These are phyloP conservation scores for Aspergillus heteromorphus DNA, from an alignment of 495 filamentous ascomycete genomes.

Conservation along the genomic window DNA sequence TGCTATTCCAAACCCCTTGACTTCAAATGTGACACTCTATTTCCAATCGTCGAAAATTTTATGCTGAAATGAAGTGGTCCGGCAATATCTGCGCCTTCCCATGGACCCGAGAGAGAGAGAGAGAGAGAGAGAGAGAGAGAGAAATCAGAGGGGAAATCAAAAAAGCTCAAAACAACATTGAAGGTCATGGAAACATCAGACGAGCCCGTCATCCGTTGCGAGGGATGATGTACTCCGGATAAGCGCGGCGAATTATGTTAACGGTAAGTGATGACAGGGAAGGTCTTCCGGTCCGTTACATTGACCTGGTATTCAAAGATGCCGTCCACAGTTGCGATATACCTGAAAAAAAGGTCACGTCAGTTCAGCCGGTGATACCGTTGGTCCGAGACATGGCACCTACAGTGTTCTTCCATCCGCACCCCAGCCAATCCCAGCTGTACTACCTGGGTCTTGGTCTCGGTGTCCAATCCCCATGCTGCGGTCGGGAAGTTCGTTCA, in stretches of 20 bases:
- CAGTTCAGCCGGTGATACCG: no score
- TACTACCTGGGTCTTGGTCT: conserved; percentile 41
- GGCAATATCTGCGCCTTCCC: not conserved
- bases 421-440: conserved; percentile 67
- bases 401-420: conserved; percentile 64
- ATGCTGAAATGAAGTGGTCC: not conserved
- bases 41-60: not conserved
- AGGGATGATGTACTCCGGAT: not conserved
- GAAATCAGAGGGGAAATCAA: not conserved
- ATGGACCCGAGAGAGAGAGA: not conserved
- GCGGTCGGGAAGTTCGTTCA: conserved; percentile 40
- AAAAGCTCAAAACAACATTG: conserved; percentile 2
- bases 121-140: not conserved
- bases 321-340: conserved; percentile 66
- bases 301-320: conserved; percentile 71
- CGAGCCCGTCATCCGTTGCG: not conserved
- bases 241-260: conserved; percentile 18
- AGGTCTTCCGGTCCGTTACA: conserved; percentile 56
- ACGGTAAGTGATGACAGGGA: conserved; percentile 54
- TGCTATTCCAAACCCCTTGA: not conserved
- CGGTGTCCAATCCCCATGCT: conserved; percentile 25
- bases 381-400: conserved; percentile 27
- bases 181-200: conserved; percentile 3
- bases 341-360: conserved; percentile 46
- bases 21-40: not conserved